Evolutionary conservation across 1,284 basidiomycete species (phyloP), one percentile per base, ranked within the genome.

Genomic region (Puccinia horiana): DNA sequence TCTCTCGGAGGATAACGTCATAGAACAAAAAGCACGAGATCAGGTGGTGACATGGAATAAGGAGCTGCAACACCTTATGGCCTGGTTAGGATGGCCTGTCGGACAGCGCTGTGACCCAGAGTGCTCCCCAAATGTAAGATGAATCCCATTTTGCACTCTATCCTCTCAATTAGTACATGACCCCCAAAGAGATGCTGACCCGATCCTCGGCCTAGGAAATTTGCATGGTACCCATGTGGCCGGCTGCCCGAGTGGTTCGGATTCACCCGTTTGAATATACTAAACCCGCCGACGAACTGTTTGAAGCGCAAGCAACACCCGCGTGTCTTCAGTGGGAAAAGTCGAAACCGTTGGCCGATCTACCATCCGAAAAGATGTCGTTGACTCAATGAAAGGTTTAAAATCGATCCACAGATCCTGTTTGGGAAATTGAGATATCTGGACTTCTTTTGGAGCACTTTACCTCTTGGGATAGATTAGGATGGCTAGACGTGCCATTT

Each of bases 211-310:
- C 58, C 6, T 29, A 76, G 75, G 75, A 76, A 76, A 76, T 63
- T 32, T 76, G 75, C 26, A 61, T 76, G 47, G 26, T 63, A 61
- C 75, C 75, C 35, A 76, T 76, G 75, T 76, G 75, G 75, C 75
- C 75, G 44, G 69, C 69, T 29, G 44, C 26, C 47, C 44, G 37
- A 49, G 69, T 72, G 12, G 69, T 72, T 49, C 69, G 69, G 16
- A 72, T 72, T 26, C 44, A 47, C 18, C 69, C 69, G 16, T 72
- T 72, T 23, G 69, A 49, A 72, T 72, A 49, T 29, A 44, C 69
- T 44, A 23, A 40, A 35, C 42, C 47, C 26, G 12, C 5, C n/a
- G 69, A 72, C 47, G 69, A 72, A 16, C 16, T 29, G 32, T 72
- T 72, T 49, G 44, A 72, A 52, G 47, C 69, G 4, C 42, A 49